A percentile compares a stretch with the other conserved stretches of the same genome.
phyloP scores from a whole-genome alignment of 2,329 filamentous ascomycete species.

The Colletotrichum plurivorum region DNA sequence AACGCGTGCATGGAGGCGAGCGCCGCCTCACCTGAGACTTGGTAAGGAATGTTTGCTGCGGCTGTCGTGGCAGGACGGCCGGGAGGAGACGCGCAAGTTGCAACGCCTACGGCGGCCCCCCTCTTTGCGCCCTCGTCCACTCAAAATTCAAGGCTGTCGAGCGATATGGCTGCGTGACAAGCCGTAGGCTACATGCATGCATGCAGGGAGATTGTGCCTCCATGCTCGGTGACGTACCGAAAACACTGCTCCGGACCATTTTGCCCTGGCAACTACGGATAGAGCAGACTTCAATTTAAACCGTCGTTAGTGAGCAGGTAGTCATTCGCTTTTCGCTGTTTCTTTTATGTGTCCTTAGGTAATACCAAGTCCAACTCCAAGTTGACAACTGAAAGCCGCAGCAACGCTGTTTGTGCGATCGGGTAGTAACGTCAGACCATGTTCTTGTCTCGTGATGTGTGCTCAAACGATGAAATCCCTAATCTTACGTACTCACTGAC shows the following conservation, averaged over 20 bases:
- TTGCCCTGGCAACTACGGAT: too few species aligned
- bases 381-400: too few species aligned
- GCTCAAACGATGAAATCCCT: too few species aligned
- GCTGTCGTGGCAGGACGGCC: constrained; percentile 18
- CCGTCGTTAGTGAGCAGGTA: too few species aligned
- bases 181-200: constrained; percentile 28
- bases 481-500: too few species aligned
- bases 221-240: constrained; percentile 33
- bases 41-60: constrained; percentile 16
- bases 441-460: too few species aligned
- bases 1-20: background rate
- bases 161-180: constrained; percentile 27
- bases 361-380: too few species aligned
- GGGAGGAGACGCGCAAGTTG: constrained; percentile 4
- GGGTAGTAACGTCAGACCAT: too few species aligned
- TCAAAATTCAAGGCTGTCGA: constrained; percentile 30
- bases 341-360: too few species aligned
- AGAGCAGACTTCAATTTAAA: too few species aligned
- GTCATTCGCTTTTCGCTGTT: too few species aligned
- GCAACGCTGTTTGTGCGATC: too few species aligned
- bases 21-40: constrained; percentile 12
- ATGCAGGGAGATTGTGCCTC: background rate
- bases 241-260: background rate
- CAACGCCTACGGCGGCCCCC: constrained; percentile 4
- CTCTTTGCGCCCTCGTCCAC: background rate